These are phyloP conservation scores for Dactylellina cionopaga DNA, from an alignment of 2,329 filamentous ascomycete species.

Conservation along the genomic window DNA sequence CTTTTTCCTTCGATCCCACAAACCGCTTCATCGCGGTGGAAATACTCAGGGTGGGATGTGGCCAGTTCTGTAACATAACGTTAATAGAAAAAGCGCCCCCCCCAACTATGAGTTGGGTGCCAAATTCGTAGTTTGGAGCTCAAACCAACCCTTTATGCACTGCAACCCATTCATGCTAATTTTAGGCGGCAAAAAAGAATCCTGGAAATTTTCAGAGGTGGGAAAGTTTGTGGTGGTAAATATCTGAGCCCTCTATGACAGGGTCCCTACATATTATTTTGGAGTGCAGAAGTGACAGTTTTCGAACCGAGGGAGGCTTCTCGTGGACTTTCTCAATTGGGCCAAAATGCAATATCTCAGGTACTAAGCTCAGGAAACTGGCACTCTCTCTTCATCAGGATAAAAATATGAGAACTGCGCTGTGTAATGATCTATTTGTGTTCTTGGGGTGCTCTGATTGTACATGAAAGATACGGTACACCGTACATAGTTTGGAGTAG, in stretches of 20 bases:
- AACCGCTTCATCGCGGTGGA: slow-evolving; percentile 6
- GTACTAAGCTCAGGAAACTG: too few species aligned
- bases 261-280: too few species aligned
- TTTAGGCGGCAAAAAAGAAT: slow-evolving; percentile 41
- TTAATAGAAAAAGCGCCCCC: slow-evolving; percentile 21
- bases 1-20: background rate
- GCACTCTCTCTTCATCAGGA: too few species aligned
- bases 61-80: slow-evolving; percentile 22
- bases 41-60: slow-evolving; percentile 7
- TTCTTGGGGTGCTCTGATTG: slow-evolving; percentile 19
- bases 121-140: background rate
- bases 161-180: slow-evolving; percentile 38
- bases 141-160: slow-evolving; percentile 16
- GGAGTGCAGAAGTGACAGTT: too few species aligned
- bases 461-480: slow-evolving; percentile 31
- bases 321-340: too few species aligned
- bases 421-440: slow-evolving; percentile 32
- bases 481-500: background rate
- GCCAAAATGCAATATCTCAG: too few species aligned
- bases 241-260: too few species aligned
- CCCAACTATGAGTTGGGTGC: background rate
- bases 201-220: background rate
- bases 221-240: too few species aligned
- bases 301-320: too few species aligned
- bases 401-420: too few species aligned